These are phyloP conservation scores for Lyophyllum semitale DNA, from an alignment of 768 basidiomycete genomes.

Conservation along the genomic window DNA sequence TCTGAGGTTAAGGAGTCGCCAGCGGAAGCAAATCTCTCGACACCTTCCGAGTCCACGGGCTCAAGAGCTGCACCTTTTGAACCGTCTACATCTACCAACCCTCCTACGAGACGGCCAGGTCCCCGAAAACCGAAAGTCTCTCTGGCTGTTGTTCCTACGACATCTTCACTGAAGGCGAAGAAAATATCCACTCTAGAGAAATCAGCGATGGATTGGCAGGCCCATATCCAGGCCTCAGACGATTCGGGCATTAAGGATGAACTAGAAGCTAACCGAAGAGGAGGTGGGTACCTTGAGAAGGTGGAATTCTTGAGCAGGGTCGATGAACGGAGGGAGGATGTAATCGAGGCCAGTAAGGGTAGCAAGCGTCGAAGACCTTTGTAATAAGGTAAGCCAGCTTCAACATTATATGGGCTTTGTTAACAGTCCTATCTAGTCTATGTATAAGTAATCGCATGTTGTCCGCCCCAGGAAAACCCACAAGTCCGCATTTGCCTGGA, in stretches of 20 bases:
- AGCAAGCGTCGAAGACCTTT: conserved; percentile 52
- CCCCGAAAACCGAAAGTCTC: conserved; percentile 67
- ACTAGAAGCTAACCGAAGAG: conserved; percentile 70
- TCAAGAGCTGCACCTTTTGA: not conserved
- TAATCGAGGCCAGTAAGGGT: conserved; percentile 55
- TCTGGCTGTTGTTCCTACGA: conserved; percentile 54
- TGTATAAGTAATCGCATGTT: not conserved
- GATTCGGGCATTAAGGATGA: conserved; percentile 58
- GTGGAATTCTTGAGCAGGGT: conserved; percentile 82
- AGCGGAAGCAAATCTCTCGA: conserved; percentile 3
- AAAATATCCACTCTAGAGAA: conserved; percentile 86
- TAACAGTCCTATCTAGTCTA: not conserved
- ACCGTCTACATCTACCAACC: conserved; percentile 23
- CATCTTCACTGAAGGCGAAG: conserved; percentile 55
- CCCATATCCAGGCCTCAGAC: conserved; percentile 53
- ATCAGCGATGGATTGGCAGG: conserved; percentile 83
- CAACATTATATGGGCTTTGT: too few relatives aligned
- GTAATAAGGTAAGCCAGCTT: not conserved
- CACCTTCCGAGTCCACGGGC: conserved; percentile 2
- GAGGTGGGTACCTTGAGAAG: conserved; percentile 83
- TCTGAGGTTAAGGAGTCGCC: conserved; percentile 10
- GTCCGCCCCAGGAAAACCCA: not conserved
- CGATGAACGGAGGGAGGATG: conserved; percentile 67
- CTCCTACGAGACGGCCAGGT: conserved; percentile 49
- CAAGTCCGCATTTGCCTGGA: conserved; percentile 13